These are phyloP conservation scores for Bigelowiella natans DNA, from an alignment of 78 protist species.

Conservation along the genomic window DNA sequence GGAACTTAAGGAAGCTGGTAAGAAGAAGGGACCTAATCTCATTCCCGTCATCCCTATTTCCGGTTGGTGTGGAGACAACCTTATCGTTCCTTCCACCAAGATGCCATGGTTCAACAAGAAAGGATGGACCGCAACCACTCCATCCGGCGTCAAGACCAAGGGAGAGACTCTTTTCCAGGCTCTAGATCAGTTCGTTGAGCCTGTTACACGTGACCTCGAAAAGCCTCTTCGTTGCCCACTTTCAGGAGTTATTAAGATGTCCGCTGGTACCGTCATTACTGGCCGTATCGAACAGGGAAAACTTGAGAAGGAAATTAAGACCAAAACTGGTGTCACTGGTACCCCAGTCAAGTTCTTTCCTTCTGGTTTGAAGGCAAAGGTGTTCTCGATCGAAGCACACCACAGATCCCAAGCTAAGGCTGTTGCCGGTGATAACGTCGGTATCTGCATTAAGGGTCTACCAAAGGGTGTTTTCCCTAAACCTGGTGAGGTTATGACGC, in stretches of 20 bases:
- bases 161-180: not conserved
- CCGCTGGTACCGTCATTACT: not conserved
- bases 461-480: slow-evolving; percentile 40
- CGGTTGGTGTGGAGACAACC: slow-evolving; percentile 63
- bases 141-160: not conserved
- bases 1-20: not conserved
- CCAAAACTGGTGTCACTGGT: not conserved
- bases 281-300: slow-evolving; percentile 2
- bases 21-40: not conserved
- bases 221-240: not conserved
- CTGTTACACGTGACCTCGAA: not conserved
- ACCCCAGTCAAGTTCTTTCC: slow-evolving; percentile 41
- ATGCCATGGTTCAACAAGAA: slow-evolving; percentile 38
- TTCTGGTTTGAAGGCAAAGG: slow-evolving; percentile 33
- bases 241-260: not conserved
- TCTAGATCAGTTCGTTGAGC: not conserved
- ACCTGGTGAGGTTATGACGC: not conserved
- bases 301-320: slow-evolving; percentile 31
- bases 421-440: slow-evolving; percentile 54
- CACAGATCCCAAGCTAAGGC: slow-evolving; percentile 37
- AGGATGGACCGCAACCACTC: not conserved
- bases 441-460: slow-evolving; percentile 45
- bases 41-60: slow-evolving; percentile 48
- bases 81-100: slow-evolving; percentile 31
- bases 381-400: slow-evolving; percentile 56